Evolutionary conservation across 2,329 filamentous ascomycete genomes (phyloP), one percentile per base, ranked within the genome.

Genomic region (Clarireedia sp.): DNA sequence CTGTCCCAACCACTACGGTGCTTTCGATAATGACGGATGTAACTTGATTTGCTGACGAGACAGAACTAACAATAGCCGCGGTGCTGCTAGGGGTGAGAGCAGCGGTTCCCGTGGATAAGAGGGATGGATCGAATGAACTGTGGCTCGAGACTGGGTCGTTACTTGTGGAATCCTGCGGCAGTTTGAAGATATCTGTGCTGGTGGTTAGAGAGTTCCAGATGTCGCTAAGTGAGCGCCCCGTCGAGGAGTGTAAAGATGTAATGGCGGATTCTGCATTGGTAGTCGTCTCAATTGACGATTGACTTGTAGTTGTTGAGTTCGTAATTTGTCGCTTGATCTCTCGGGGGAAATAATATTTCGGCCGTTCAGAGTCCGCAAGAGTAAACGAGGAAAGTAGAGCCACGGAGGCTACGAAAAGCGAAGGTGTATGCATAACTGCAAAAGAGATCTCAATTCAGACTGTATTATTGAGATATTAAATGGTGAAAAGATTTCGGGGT

Each of bases 331-430:
- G 74, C 70, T 77, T 82, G 63, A 83, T 72, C 44, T 80, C 73
- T 55, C 76, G 73, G 12, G 80, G 80, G 59, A 78, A 82, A 67
- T 82, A 83, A 64, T 81, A 79, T 65, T 73, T 75, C 17, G 79
- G 78, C 59, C 71, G 70, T 36, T 75, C 69, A 38, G 67, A 62
- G 54, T 76, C 71, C 21, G 75, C 76, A 60, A 70, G 69, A 55
- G 71, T 73, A n/a, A 72, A 65, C 3, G 75, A 72, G 36, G 75
- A 72, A 57, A 75, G 73, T 58, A 78, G 69, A 61, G 74, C 75
- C 63, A 80, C 63, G 19, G 75, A 74, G 68, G 76, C 75, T 61
- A 75, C 74, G 66, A 80, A 62, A 55, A 77, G 65, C 9, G 75
- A 73, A 63, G 72, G 73, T 60, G 74, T 70, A 64, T 74, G 77